phyloP scores from a whole-genome alignment of 2,329 filamentous ascomycete species.

The Teratosphaeria pseudoeucalypti region DNA sequence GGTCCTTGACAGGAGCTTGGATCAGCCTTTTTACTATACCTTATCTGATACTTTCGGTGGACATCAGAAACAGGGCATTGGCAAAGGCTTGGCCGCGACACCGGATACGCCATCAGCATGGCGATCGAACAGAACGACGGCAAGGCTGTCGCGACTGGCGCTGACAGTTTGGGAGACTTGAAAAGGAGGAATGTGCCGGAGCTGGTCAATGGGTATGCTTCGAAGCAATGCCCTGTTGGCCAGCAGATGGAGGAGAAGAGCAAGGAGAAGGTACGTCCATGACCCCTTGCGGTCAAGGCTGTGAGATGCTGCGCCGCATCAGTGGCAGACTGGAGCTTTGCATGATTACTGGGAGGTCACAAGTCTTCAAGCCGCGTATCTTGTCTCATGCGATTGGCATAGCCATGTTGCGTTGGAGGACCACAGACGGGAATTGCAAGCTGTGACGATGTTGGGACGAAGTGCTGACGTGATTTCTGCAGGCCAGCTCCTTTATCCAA shows the following conservation, averaged over 20 bases:
- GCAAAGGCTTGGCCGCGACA: neutral
- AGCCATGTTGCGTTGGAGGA: neutral
- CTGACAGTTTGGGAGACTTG: constrained; percentile 33
- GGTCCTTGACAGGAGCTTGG: neutral
- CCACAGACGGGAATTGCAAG: neutral
- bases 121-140: neutral
- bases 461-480: constrained; percentile 1
- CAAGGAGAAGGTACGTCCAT: constrained; percentile 34
- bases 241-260: constrained; percentile 32
- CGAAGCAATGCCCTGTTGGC: constrained; percentile 13
- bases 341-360: neutral
- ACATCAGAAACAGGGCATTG: neutral
- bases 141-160: constrained; percentile 25
- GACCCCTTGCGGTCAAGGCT: neutral
- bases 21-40: neutral
- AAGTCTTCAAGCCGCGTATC: neutral
- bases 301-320: neutral
- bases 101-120: neutral
- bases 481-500: constrained; percentile 47
- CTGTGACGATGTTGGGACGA: neutral
- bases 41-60: neutral
- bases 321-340: neutral
- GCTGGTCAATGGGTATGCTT: constrained; percentile 23
- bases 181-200: constrained; percentile 35
- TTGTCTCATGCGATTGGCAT: neutral